Evolutionary conservation across 2,329 filamentous ascomycete species (phyloP), one percentile per base, ranked within the genome.

Genomic region (Lachnellula cervina): DNA sequence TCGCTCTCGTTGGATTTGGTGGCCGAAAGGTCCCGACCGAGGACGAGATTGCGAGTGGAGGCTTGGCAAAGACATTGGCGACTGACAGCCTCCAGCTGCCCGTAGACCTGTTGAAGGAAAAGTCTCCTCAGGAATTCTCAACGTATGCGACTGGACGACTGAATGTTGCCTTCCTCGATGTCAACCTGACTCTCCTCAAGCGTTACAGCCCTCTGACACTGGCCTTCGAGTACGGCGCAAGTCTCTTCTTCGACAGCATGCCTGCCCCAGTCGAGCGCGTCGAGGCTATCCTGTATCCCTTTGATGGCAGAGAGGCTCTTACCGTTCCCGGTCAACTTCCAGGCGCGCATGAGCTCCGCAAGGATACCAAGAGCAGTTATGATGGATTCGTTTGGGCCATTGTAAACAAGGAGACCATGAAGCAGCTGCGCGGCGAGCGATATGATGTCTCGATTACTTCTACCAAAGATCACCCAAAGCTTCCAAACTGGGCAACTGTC

Each of bases 371-470:
- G 80, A 85, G 84, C 76, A 74, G 76, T 56, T 97, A 87, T 68
- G 94, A 97, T 70, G 86, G 86, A 45, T 99, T 97, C 68, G 93
- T 99, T 62, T 97, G 89, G 82, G 93, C 91, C 49, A 74, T 99
- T 63, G 92, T 97, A 60, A 90, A 97, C 81, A 99, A 99, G 83
- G 87, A 91, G 66, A 76, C 81, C 71, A 97, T 99, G 93, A 90
- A 89, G 77, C 79, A 83, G 67, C 81, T 96, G 66, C 88, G 94
- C 59, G 89, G 96, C 48, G 90, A 96, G 61, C 89, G 94, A 66
- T 99, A 97, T 75, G 94, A 99, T 71, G 78, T 97, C 53, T 96
- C 90, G 52, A 82, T 99, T 64, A 97, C 94, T 43, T 85, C 86
- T 62, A 97, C 93, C 70, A 96, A 96, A 80, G 94, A 99, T 68